phyloP scores from a whole-genome alignment of 331 rosid species.

The Ulmus americana region DNA sequence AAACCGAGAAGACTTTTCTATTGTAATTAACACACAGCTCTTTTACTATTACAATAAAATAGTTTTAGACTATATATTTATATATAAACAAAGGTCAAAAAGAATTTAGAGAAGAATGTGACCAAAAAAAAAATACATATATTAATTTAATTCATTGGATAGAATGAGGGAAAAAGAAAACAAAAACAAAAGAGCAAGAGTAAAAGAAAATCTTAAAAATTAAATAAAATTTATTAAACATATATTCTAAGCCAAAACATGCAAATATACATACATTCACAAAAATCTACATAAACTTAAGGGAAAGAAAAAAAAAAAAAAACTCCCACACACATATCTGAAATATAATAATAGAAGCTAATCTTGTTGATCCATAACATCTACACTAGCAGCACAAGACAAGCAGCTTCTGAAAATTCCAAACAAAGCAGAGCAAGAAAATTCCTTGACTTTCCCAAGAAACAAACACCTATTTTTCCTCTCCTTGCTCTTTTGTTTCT shows the following conservation, averaged over 20 bases:
- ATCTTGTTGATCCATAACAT: conserved; percentile 37
- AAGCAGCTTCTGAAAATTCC: conserved; percentile 50
- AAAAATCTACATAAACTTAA: background rate
- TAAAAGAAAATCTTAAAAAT: background rate
- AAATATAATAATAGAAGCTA: conserved; percentile 2
- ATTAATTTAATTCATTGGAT: no score
- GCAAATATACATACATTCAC: no score
- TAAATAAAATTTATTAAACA: background rate
- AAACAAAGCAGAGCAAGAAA: conserved; percentile 52
- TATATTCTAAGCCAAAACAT: background rate
- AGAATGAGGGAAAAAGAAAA: background rate
- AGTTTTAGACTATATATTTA: background rate
- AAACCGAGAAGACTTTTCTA: background rate
- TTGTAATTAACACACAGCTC: background rate
- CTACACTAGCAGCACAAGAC: conserved; percentile 64
- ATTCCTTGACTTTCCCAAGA: conserved; percentile 60
- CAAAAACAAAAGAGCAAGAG: background rate
- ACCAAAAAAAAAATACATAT: background rate
- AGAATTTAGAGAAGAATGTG: background rate
- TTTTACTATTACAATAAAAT: background rate
- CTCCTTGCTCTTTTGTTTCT: conserved; percentile 2
- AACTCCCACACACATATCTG: background rate
- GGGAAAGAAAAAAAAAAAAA: background rate
- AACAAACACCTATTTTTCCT: conserved; percentile 42
- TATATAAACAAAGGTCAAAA: background rate